A percentile compares a stretch with the other conserved stretches of the same genome.
phyloP scores from a whole-genome alignment of 108 stramenopile species.

The Skeletonema marinoi region DNA sequence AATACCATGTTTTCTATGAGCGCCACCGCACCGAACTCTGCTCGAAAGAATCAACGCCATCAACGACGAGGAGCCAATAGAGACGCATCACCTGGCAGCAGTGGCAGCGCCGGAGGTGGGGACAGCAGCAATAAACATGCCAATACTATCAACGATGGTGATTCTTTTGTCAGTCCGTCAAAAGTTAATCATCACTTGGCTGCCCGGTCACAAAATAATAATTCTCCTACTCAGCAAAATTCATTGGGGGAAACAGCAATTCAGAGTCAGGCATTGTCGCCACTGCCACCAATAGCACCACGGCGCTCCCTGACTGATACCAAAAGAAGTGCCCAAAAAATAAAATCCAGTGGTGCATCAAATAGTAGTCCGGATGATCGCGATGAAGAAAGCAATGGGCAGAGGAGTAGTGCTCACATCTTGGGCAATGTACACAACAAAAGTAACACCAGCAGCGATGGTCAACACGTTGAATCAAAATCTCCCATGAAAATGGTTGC shows the following conservation, averaged over 20 bases:
- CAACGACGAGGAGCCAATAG: background rate
- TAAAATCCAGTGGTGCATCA: background rate
- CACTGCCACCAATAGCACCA: background rate
- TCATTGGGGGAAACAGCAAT: background rate
- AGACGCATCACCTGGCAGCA: background rate
- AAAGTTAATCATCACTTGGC: background rate
- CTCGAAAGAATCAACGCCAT: background rate
- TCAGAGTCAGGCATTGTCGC: background rate
- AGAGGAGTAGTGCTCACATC: background rate
- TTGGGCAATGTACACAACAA: background rate
- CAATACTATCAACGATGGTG: background rate
- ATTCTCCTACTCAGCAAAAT: background rate
- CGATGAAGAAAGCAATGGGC: background rate
- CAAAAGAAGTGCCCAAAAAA: background rate
- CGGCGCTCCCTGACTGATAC: background rate
- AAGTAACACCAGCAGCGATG: background rate
- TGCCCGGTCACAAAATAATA: background rate
- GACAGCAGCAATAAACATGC: background rate
- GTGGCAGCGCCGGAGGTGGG: background rate
- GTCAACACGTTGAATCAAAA: background rate
- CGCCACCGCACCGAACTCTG: background rate
- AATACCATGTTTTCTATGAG: conserved; percentile 7
- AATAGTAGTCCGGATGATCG: background rate
- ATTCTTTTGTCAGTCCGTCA: background rate
- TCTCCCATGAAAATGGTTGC: background rate